Conservation (phyloP, 176 grass and related monocot species). For the Dendrocalamus sinicus region DNA sequence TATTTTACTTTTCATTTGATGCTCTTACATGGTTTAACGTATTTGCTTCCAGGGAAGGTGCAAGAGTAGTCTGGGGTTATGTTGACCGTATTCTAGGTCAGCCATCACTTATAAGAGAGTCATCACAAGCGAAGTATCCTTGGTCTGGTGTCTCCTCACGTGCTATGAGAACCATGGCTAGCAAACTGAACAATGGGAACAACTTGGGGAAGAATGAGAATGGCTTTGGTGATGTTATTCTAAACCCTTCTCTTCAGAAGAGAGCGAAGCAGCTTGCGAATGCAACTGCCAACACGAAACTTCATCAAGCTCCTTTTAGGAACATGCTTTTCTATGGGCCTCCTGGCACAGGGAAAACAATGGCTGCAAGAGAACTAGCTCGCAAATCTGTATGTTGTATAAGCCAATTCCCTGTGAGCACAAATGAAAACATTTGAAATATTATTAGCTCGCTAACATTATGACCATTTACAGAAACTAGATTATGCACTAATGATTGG, state of each 20-base stretch:
- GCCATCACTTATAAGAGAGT: slow-evolving; percentile 97
- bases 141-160: slow-evolving; percentile 80
- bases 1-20: background rate
- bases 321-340: slow-evolving; percentile 99
- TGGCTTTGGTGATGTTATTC: slow-evolving; percentile 97
- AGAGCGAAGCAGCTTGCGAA: slow-evolving; percentile 86
- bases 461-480: slow-evolving; percentile 58
- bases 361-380: slow-evolving; percentile 91
- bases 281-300: slow-evolving; percentile 95
- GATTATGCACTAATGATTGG: slow-evolving; percentile 99
- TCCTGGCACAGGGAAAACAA: slow-evolving; percentile 97
- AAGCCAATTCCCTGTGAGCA: background rate
- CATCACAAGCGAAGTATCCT: slow-evolving; percentile 89
- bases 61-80: slow-evolving; percentile 96
- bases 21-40: slow-evolving; percentile 16
- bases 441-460: slow-evolving; percentile 23
- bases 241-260: slow-evolving; percentile 92
- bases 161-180: slow-evolving; percentile 63
- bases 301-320: slow-evolving; percentile 96
- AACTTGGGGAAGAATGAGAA: slow-evolving; percentile 66
- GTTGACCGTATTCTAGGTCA: slow-evolving; percentile 98
- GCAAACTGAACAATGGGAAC: slow-evolving; percentile 64
- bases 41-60: slow-evolving; percentile 76
- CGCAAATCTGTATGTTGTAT: slow-evolving; percentile 74
- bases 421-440: slow-evolving; percentile 22